These are phyloP conservation scores for Mimosa bimucronata DNA, from an alignment of 306 rosid species.

Conservation along the genomic window DNA sequence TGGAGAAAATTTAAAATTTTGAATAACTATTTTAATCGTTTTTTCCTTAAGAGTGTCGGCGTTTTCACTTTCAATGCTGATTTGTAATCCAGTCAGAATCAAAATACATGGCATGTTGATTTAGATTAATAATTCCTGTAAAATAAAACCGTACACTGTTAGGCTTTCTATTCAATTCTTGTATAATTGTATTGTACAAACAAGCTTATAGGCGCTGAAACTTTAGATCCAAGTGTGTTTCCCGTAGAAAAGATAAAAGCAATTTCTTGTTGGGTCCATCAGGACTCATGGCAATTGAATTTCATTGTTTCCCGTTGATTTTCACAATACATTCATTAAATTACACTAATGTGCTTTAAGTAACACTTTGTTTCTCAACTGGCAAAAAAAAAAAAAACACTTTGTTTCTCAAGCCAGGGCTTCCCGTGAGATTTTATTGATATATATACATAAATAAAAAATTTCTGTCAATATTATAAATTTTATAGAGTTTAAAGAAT, in stretches of 20 bases:
- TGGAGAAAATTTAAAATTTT: neutral
- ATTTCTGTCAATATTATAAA: neutral
- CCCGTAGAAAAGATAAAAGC: neutral
- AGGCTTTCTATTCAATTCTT: neutral
- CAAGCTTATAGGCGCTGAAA: neutral
- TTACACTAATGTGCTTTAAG: neutral
- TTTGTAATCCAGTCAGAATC: neutral
- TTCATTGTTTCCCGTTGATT: neutral
- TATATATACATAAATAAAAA: no score
- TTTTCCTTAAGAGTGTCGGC: neutral
- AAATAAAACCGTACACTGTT: constrained; percentile 22
- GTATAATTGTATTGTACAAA: neutral
- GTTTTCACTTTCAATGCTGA: neutral
- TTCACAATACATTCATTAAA: neutral
- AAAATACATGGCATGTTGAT: neutral
- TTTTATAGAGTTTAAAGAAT: neutral
- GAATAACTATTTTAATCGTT: neutral
- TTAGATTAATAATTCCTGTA: neutral
- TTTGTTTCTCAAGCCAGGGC: neutral
- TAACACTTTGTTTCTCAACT: no score
- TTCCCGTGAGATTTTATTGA: neutral
- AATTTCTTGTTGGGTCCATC: neutral
- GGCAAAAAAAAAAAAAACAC: no score
- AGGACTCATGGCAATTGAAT: neutral
- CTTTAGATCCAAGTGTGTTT: constrained; percentile 22